Conservation (phyloP, 495 filamentous ascomycete species). For the Aspergillus ellipticus region DNA sequence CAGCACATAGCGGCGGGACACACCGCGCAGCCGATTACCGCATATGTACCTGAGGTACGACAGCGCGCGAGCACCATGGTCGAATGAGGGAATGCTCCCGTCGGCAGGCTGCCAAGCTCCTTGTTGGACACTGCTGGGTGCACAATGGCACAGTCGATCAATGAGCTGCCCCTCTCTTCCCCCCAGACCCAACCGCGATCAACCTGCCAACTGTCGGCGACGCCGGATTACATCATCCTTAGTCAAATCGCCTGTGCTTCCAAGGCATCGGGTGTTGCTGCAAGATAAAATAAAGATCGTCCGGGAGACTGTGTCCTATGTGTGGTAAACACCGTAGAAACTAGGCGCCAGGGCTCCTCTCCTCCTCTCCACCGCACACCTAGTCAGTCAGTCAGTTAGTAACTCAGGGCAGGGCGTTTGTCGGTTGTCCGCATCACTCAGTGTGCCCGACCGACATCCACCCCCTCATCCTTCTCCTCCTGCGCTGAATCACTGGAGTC, state of each 20-base stretch:
- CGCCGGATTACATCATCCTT: conserved; percentile 5
- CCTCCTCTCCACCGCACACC: no score
- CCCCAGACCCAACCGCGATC: neutral
- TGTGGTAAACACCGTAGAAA: no score
- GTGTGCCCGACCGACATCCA: no score
- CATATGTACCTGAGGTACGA: conserved; percentile 4
- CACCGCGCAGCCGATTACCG: conserved; percentile 7
- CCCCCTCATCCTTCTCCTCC: no score
- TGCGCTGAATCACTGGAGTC: no score
- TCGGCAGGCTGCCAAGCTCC: neutral
- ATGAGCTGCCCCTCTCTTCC: no score
- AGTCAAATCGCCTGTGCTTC: neutral
- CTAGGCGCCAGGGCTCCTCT: no score
- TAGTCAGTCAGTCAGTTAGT: no score
- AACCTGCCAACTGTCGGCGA: conserved; percentile 4
- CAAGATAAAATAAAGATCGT: neutral
- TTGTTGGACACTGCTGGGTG: neutral
- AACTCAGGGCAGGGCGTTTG: no score
- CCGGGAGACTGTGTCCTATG: conserved; percentile 14
- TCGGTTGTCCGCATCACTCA: no score
- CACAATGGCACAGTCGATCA: conserved; percentile 1
- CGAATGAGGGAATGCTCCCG: conserved; percentile 9
- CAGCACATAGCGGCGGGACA: conserved; percentile 9
- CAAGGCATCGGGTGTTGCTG: neutral
- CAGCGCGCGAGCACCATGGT: neutral